Conservation (phyloP, 257 asterid species). For the Avicennia marina region DNA sequence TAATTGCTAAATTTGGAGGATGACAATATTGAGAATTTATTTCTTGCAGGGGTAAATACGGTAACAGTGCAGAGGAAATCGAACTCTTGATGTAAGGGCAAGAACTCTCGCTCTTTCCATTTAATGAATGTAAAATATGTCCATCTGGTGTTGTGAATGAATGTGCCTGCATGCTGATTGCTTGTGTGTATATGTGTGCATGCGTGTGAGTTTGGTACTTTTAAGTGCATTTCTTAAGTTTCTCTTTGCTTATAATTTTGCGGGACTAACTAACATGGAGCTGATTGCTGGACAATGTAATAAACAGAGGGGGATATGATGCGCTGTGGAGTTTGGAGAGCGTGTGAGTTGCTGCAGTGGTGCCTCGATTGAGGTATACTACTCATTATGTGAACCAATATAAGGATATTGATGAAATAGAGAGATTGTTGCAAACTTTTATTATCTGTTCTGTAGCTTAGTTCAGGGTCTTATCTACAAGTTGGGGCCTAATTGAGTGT, state of each 20-base stretch:
- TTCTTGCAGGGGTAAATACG: slow-evolving; percentile 1
- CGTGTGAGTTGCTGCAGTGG: slow-evolving; percentile 5
- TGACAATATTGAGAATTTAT: neutral
- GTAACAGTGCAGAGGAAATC: no score
- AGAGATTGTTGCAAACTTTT: slow-evolving; percentile 6
- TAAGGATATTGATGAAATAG: slow-evolving; percentile 24
- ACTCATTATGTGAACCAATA: slow-evolving; percentile 20
- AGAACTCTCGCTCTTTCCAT: no score
- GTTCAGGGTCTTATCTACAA: slow-evolving; percentile 17
- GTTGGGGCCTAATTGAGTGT: slow-evolving; percentile 9
- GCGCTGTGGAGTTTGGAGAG: slow-evolving; percentile 18
- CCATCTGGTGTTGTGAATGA: neutral
- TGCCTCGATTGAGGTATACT: slow-evolving; percentile 19
- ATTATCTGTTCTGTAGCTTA: slow-evolving; percentile 17
- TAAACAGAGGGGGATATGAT: slow-evolving; percentile 39
- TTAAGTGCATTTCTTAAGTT: no score
- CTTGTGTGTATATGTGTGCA: no score
- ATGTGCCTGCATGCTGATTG: neutral
- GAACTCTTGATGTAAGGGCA: no score
- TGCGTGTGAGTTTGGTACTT: no score
- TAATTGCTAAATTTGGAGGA: no score
- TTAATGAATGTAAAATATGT: no score
- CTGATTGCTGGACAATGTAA: slow-evolving; percentile 18
- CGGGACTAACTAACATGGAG: no score
- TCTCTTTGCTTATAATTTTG: no score